Evolutionary conservation across 2,329 filamentous ascomycete genomes (phyloP), one percentile per base, ranked within the genome.

Genomic region (Monilinia laxa): DNA sequence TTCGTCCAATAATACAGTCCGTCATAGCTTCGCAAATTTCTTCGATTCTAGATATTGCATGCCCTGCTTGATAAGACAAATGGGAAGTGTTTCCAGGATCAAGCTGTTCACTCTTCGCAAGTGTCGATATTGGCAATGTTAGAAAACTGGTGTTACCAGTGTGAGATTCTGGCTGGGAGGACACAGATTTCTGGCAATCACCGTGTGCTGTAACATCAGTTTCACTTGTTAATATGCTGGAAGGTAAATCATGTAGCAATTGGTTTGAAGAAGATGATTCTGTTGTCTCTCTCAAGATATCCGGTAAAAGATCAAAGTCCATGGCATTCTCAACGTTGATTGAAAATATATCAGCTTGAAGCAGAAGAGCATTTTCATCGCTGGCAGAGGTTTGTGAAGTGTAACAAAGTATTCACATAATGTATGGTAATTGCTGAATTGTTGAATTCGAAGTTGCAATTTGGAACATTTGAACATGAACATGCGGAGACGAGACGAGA

Each of bases 31-130:
- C 81, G 20, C 88, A 79, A 28, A 88, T 81, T 6, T 78, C 76
- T 72, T 88, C 85, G 53, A 89, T 85, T 65, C 80, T 83, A 54
- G 78, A 74, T 35, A 87, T 81, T 18, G 83, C 79, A 16, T 68
- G 53, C 0, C 74, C 75, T 2, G 70, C 66, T 31, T 74, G 71
- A 58, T 71, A 72, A n/a, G 62, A 54, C 16, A 62, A 55, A 55
- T 58, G 57, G 16, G 42, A 62, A 23, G 62, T n/a, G 6, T 25
- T 45, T 58, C 28, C 40, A 31, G 47, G 4, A 7, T 47, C 35
- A 23, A 35, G 14, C 6, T 35, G 14, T 47, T 62, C 55, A 23
- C 16, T 51, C 10, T 38, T 51, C 28, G 25, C 45, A 18, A 31
- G 31, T 14, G 28, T 62, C 11, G 58, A 60, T 60, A 12, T 12